phyloP scores from a whole-genome alignment of 148 eudicot species.

The Rhododendron henanense region DNA sequence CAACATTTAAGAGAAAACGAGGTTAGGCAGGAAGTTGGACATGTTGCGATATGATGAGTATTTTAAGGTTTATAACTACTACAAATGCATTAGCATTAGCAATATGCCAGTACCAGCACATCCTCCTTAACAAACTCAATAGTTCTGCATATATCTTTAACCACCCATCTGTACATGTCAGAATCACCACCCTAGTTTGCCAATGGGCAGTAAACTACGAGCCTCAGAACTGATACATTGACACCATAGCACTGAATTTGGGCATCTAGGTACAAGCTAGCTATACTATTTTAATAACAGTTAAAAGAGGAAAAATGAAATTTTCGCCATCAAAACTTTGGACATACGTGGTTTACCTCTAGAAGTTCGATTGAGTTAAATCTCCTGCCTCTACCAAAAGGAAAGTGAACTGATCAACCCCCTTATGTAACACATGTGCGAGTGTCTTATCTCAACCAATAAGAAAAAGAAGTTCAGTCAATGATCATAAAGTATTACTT shows the following conservation, averaged over 20 bases:
- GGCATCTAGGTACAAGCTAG: background rate
- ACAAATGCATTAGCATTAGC: background rate
- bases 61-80: background rate
- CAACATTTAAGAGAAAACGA: background rate
- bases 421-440: background rate
- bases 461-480: background rate
- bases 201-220: background rate
- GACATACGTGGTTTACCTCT: background rate
- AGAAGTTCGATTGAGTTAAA: background rate
- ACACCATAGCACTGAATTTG: background rate
- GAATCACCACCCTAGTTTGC: background rate
- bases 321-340: background rate
- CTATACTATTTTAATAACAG: background rate
- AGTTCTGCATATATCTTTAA: background rate
- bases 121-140: background rate
- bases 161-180: background rate
- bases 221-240: background rate
- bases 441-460: background rate
- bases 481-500: background rate
- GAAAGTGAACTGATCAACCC: background rate
- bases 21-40: background rate
- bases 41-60: background rate
- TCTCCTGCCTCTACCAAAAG: background rate
- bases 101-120: background rate
- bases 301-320: background rate